Percentiles rank a stretch among this genome's conserved stretches.
phyloP scores from a whole-genome alignment of 2,329 filamentous ascomycete species.

The Trichoderma afroharzianum region DNA sequence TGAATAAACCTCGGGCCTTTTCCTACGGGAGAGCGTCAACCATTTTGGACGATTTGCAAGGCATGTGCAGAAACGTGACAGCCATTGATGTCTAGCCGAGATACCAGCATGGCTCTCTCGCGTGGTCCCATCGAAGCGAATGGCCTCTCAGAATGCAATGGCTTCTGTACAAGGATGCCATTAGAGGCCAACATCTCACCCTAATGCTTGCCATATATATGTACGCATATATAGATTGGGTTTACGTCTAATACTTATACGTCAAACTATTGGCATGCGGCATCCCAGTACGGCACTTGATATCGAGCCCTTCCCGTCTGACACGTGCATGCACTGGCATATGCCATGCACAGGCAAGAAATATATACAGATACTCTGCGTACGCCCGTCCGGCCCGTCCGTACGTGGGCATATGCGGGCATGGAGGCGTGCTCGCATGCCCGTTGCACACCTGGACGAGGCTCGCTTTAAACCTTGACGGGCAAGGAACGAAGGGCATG shows the following conservation, averaged over 20 bases:
- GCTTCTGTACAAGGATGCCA: background rate
- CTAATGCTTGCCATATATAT: background rate
- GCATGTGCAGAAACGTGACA: background rate
- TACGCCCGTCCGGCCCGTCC: no score
- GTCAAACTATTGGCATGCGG: background rate
- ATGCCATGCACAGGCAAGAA: constrained; percentile 12
- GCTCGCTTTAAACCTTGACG: background rate
- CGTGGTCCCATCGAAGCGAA: background rate
- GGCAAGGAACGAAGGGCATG: background rate
- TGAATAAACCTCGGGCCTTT: constrained; percentile 3
- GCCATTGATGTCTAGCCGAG: background rate
- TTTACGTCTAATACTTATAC: background rate
- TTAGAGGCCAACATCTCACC: background rate
- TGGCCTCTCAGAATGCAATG: background rate
- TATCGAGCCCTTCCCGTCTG: background rate
- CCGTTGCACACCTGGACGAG: background rate
- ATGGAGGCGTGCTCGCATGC: background rate
- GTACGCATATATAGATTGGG: background rate
- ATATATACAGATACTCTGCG: background rate
- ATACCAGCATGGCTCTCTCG: background rate
- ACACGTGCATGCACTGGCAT: constrained; percentile 12
- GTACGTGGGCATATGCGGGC: background rate
- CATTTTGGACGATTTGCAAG: background rate
- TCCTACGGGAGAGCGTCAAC: background rate
- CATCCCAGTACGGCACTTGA: background rate